A percentile compares a stretch with the other conserved stretches of the same genome.
phyloP scores from a whole-genome alignment of 2,329 filamentous ascomycete genomes.

The Phoma sp. region DNA sequence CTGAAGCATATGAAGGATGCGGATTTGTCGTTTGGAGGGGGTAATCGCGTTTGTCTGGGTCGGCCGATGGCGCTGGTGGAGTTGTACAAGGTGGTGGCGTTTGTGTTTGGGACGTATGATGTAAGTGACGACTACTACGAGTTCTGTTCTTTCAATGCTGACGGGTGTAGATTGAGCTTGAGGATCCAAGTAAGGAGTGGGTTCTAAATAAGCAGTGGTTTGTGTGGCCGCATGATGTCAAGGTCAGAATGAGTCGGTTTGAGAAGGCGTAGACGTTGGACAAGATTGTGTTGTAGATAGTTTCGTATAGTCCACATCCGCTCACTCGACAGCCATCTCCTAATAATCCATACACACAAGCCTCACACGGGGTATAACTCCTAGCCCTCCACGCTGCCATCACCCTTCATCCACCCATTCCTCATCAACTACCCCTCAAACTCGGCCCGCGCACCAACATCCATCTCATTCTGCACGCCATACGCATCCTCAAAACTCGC shows the following conservation, averaged over 20 bases:
- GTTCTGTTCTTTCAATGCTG: too few relatives aligned
- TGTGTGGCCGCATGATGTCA: conserved; percentile 47
- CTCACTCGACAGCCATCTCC: too few relatives aligned
- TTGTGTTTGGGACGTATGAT: conserved; percentile 56
- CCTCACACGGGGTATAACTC: too few relatives aligned
- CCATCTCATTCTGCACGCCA: conserved; percentile 40
- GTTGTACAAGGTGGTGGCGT: conserved; percentile 61
- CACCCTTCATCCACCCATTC: too few relatives aligned
- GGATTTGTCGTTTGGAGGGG: conserved; percentile 41
- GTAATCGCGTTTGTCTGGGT: conserved; percentile 41
- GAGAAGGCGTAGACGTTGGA: conserved; percentile 7
- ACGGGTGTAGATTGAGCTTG: conserved; percentile 43
- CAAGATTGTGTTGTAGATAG: too few relatives aligned
- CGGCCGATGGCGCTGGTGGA: conserved; percentile 39
- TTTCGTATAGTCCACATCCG: too few relatives aligned
- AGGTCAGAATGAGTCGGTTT: conserved; percentile 31
- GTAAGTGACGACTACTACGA: too few relatives aligned
- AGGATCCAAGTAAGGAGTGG: conserved; percentile 49
- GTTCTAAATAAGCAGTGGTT: conserved; percentile 53
- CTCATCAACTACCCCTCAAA: conserved; percentile 48
- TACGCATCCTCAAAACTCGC: conserved; percentile 49
- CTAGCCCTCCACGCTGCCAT: too few relatives aligned
- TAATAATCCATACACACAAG: too few relatives aligned
- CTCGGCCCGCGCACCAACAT: conserved; percentile 39
- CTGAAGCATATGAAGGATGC: conserved; percentile 45